Evolutionary conservation across 192 early-diverging fungal species (phyloP), one percentile per base, ranked within the genome.

Genomic region (Linnemannia zychae): DNA sequence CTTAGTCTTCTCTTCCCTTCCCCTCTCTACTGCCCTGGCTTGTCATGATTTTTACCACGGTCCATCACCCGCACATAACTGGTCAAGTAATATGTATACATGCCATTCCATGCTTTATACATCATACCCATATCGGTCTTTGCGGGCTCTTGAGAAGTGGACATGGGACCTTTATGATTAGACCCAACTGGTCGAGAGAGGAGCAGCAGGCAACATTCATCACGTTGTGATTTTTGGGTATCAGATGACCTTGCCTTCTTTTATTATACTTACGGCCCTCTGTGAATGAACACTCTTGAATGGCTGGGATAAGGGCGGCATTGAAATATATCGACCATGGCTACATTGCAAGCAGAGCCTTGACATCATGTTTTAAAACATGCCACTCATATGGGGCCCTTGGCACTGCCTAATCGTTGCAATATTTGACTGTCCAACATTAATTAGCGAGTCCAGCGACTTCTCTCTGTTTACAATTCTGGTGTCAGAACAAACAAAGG

Each of bases 381-480:
- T 2, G 28, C 28, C 57, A 53, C 0, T 53, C 4, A 53, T 7
- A 22, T 53, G 4, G 52, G 16, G n/a, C 53, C 22, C 31, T 12
- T 24, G 31, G 11, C 28, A 63, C 6, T 31, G 12, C 28, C 57
- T 63, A 31, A 49, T 33, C 24, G 46, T 0, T 48, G 12, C 28
- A 48, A 44, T 34, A 0, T 34, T 9, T 31, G 24, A 6, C 9
- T 11, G 11, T 44, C 28, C 28, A 11, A 24, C 70, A 28, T 48
- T 46, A 38, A 24, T 52, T 85, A 85, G 83, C 52, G 83, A 72
- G 83, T 85, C 18, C 83, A 85, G 68, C 18, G 83, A 11, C 69
- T 85, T 44, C 72, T 85, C 1, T 85, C 83, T 1, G 71, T 40
- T 18, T 85, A 85, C 78, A 79, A 85, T 49, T 48, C 77, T 3